Evolutionary conservation across 163 green algal genomes (phyloP).

Genomic region (Scenedesmus sp.): DNA sequence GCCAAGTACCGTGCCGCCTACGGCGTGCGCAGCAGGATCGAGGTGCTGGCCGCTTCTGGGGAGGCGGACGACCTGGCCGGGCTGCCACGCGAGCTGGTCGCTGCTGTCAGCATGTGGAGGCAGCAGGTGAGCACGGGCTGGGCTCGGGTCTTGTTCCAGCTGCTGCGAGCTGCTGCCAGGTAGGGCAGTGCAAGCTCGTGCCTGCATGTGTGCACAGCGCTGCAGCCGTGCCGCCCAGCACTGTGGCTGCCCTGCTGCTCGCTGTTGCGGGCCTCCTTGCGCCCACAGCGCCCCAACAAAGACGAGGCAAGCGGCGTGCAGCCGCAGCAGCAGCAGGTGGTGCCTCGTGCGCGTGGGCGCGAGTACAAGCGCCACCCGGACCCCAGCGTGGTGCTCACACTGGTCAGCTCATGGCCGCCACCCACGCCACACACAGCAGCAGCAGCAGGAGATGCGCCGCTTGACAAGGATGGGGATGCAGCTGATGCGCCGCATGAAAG

Average conservation of each 20-base stretch:
- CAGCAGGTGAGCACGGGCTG: not conserved
- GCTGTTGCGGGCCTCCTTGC: no score
- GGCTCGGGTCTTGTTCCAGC: no score
- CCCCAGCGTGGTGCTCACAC: slow-evolving; percentile 25
- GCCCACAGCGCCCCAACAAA: slow-evolving; percentile 50
- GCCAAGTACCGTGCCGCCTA: slow-evolving; percentile 31
- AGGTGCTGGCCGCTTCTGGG: slow-evolving; percentile 45
- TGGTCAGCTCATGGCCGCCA: not conserved
- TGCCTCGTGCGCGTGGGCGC: slow-evolving; percentile 25
- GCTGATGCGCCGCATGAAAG: not conserved
- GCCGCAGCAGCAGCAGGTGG: slow-evolving; percentile 7
- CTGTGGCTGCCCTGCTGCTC: not conserved
- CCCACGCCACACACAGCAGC: no score
- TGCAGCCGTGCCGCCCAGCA: no score
- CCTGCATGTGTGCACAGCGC: not conserved
- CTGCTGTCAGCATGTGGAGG: slow-evolving; percentile 31
- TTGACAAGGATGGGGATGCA: not conserved
- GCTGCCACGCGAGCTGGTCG: slow-evolving; percentile 57
- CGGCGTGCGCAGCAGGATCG: slow-evolving; percentile 46
- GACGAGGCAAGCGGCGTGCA: not conserved
- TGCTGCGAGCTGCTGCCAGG: not conserved
- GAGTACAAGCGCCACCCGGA: slow-evolving; percentile 42
- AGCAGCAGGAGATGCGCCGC: slow-evolving; percentile 13
- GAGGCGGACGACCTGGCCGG: slow-evolving; percentile 44
- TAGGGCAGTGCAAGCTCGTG: no score